Base-by-base conservation (phyloP, 371 early-diverging fungal species). In the Mortierella sp. region DNA sequence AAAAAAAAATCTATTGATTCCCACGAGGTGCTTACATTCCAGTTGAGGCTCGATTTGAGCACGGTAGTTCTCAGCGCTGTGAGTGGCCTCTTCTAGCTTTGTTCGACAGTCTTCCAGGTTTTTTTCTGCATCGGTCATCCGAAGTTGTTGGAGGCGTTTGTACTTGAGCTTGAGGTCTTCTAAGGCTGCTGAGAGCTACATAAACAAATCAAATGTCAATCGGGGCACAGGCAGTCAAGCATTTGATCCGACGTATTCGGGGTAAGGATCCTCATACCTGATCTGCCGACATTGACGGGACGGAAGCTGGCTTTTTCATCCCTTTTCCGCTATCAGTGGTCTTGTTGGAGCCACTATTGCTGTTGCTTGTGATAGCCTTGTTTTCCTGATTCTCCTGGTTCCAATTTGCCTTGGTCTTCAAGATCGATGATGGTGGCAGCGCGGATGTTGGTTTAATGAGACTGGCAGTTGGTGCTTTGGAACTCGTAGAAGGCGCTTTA, bases 21-120 rank as follows among this genome's bases (percentile, higher is more conserved):
- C 34, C 34, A 34, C 24, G 30, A 30, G 10, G 45, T 13, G 41
- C 62, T 34, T 69, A 76, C 76, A 64, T 26, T 65, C 65, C 26
- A 76, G 59, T 26, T 68, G 76, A 5, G 65, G 76, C 34, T 76
- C 76, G 14, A 61, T 65, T 19, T 66, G 61, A n/a, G 63, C 30
- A 23, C 72, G 60, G 21, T 71, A 78, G 50, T 71, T 56, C 19
- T 61, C 72, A 1, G 70, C 58, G 24, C 61, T 68, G 9, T 28
- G 61, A n/a, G 57, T 72, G 5, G 58, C 54, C 54, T 67, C 72
- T 10, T 78, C 64, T 16, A 71, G 61, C 41, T 72, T 57, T 21
- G 28, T 30, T 8, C 61, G 71, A 46, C 48, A 78, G 30, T 71
- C 72, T 4, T 67, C 48, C 27, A 71, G 54, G 34, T 71, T 61